phyloP scores from a whole-genome alignment of 495 filamentous ascomycete genomes.

The Aspergillus conjunctus region DNA sequence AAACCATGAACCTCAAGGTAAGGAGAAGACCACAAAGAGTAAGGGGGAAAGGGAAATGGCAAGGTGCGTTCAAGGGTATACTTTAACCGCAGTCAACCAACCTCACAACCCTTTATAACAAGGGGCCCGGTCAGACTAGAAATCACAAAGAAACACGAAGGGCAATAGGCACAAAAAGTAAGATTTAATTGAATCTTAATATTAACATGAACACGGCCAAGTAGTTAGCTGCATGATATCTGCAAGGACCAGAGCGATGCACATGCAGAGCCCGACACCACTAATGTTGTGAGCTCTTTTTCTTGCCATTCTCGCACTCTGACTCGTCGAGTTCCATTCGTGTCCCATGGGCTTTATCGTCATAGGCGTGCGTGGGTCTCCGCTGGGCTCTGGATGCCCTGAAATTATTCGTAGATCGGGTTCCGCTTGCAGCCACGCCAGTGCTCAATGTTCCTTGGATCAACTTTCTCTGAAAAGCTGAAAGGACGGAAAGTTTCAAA shows the following conservation, averaged over 20 bases:
- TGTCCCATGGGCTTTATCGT: conserved; percentile 32
- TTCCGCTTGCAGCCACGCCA: conserved; percentile 29
- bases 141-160: conserved; percentile 4
- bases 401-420: conserved; percentile 30
- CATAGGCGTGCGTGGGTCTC: conserved; percentile 28
- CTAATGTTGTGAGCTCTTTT: conserved; percentile 26
- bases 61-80: no score
- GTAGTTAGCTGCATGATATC: conserved; percentile 29
- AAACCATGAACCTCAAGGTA: no score
- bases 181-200: no score
- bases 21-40: no score
- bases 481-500: conserved; percentile 17
- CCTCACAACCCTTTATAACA: no score
- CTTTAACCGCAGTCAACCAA: no score
- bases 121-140: no score
- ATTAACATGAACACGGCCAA: not conserved
- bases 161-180: conserved; percentile 9
- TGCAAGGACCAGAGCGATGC: conserved; percentile 38
- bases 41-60: no score
- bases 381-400: conserved; percentile 19
- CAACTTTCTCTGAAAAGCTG: conserved; percentile 13
- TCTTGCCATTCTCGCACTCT: conserved; percentile 32
- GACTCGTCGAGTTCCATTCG: conserved; percentile 38
- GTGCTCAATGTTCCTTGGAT: conserved; percentile 25
- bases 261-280: conserved; percentile 18